Evolutionary conservation across 208 protist genomes (phyloP).

Genomic region (Tritrichomonas musculus): DNA sequence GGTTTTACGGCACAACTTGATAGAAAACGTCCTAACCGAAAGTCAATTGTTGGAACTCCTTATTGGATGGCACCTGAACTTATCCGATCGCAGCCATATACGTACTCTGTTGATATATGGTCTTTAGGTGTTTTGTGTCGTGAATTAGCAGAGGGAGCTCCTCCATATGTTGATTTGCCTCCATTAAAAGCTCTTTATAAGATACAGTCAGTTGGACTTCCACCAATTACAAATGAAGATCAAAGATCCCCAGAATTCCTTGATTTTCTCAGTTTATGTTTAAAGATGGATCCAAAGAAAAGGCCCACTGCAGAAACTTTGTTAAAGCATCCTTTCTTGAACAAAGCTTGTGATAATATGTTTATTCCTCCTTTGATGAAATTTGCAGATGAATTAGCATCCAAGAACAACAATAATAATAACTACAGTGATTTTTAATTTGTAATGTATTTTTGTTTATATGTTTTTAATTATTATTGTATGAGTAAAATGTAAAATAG

Average conservation of each 20-base stretch:
- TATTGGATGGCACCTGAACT: conserved; percentile 57
- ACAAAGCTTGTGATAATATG: neutral
- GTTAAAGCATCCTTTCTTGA: conserved; percentile 35
- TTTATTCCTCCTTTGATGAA: neutral
- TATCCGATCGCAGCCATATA: conserved; percentile 36
- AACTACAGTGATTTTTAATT: neutral
- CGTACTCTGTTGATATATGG: conserved; percentile 46
- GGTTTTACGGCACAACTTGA: neutral
- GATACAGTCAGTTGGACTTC: conserved; percentile 11
- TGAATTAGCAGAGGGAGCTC: conserved; percentile 44
- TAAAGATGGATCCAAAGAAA: conserved; percentile 27
- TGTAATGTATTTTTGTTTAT: too few relatives aligned
- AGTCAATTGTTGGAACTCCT: conserved; percentile 44
- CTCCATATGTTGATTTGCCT: conserved; percentile 41
- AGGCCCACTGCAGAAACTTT: neutral
- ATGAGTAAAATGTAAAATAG: too few relatives aligned
- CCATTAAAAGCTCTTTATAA: conserved; percentile 35
- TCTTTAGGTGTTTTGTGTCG: conserved; percentile 45
- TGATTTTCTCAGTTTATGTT: neutral
- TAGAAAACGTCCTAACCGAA: neutral
- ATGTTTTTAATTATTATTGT: too few relatives aligned
- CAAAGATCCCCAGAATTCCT: conserved; percentile 27
- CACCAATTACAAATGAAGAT: neutral
- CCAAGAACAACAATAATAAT: neutral
- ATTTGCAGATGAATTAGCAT: neutral